These are phyloP conservation scores for Tetrahymena malaccensis DNA, from an alignment of 73 alveolate genomes.

Conservation along the genomic window DNA sequence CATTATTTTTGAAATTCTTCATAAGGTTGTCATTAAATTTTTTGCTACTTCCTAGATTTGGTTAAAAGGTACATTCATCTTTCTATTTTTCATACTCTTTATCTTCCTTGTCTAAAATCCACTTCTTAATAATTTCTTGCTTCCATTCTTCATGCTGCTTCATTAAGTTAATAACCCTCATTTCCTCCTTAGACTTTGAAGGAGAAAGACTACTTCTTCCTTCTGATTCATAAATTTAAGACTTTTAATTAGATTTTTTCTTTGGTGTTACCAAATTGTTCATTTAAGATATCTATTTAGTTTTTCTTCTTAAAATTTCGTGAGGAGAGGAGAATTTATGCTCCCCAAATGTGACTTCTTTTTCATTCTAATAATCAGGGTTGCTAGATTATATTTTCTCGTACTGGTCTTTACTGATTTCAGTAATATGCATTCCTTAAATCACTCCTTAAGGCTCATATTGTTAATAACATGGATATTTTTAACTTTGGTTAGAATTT, in stretches of 20 bases:
- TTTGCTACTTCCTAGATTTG: background rate
- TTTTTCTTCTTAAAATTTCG: background rate
- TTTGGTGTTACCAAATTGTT: background rate
- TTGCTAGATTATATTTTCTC: background rate
- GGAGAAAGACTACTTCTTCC: background rate
- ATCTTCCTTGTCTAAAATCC: background rate
- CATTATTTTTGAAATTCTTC: background rate
- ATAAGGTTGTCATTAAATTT: background rate
- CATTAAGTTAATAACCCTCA: background rate
- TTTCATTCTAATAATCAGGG: background rate
- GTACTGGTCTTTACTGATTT: background rate
- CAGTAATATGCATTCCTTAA: background rate
- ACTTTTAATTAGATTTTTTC: background rate
- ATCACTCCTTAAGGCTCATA: background rate
- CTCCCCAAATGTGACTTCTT: background rate
- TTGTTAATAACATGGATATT: background rate
- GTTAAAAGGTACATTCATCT: background rate
- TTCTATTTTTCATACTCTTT: background rate
- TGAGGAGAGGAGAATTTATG: background rate
- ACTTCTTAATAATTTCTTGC: background rate
- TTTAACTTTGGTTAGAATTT: background rate
- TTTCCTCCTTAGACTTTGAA: background rate
- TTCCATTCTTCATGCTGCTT: background rate
- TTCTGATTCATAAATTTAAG: background rate
- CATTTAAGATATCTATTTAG: background rate